Evolutionary conservation across 306 rosid genomes (phyloP), one percentile per base, ranked within the genome.

Genomic region (Benincasa hispida): DNA sequence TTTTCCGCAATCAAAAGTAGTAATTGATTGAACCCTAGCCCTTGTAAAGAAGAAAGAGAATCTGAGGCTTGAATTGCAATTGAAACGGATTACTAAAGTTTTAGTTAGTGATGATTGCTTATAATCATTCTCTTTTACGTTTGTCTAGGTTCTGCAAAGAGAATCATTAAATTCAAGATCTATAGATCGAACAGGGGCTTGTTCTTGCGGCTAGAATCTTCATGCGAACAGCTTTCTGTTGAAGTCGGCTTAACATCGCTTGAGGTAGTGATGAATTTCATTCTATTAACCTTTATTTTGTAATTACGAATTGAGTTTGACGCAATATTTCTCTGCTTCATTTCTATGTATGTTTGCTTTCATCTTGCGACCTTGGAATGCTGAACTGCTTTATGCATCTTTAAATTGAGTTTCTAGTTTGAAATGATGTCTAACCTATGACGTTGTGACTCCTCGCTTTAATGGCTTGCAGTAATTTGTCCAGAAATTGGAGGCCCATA

Each of bases 141-240:
- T 55, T 83, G 28, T 76, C 65, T 84, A 94, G 98, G 95, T 89
- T 80, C 82, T 87, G 86, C 90, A 85, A 84, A 86, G 84, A 77
- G 96, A 87, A 80, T 84, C 89, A 27, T 66, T 90, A 77, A 79
- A 81, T 86, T 85, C 80, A 84, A 82, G 87, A 87, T 85, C 67
- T 74, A 62, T 81, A 81, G 81, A 70, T 81, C 87, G 56, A 82
- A 81, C 79, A 80, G 88, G 79, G 79, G 86, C 75, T 67, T 90
- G 81, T 86, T 90, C 77, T 87, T 79, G 87, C 86, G 81, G 82
- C 85, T 89, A 81, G 89, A 85, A 83, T 79, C 82, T 85, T 87
- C 88, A 41, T 80, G 81, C 27, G 79, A 80, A 80, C 81, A 56
- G 79, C 84, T 87, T 53, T 86, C 82, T 42, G 89, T 57, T 74